A percentile compares a stretch with the other conserved stretches of the same genome.
phyloP scores from a whole-genome alignment of 148 eudicot species.

The Bassia scoparia region DNA sequence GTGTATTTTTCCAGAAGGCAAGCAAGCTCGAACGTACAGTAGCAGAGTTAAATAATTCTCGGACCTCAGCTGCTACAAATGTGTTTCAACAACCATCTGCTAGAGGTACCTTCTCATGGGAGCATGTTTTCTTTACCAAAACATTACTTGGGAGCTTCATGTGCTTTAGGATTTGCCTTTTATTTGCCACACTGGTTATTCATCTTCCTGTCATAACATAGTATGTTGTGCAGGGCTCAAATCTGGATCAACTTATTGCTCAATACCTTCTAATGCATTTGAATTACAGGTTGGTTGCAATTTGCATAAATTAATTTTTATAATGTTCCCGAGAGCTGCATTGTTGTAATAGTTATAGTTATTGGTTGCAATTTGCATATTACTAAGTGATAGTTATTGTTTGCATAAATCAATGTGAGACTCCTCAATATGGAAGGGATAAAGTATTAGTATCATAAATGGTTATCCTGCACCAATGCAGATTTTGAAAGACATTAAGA shows the following conservation, averaged over 20 bases:
- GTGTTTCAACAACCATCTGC: constrained; percentile 26
- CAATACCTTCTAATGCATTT: constrained; percentile 35
- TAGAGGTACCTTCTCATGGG: constrained; percentile 11
- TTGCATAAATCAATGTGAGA: too few species aligned
- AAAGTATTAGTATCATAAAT: too few species aligned
- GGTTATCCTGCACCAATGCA: too few species aligned
- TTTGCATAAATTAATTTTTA: neutral
- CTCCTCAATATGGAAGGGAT: too few species aligned
- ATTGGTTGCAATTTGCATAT: too few species aligned
- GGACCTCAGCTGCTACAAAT: constrained; percentile 22
- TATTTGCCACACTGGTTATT: neutral
- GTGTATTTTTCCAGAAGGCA: constrained; percentile 43
- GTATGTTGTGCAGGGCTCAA: constrained; percentile 38
- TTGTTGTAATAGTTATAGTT: neutral
- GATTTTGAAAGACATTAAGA: too few species aligned
- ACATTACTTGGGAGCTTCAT: constrained; percentile 7
- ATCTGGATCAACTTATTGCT: constrained; percentile 19
- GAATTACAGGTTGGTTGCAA: constrained; percentile 43
- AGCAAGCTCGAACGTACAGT: constrained; percentile 38
- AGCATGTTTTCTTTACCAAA: neutral
- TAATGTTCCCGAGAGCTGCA: neutral
- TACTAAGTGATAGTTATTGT: too few species aligned
- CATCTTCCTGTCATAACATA: neutral
- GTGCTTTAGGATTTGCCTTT: neutral
- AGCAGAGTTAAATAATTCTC: constrained; percentile 26